Base-by-base conservation (phyloP, 139 green algal species). In the Deuterostichococcus epilithicus region DNA sequence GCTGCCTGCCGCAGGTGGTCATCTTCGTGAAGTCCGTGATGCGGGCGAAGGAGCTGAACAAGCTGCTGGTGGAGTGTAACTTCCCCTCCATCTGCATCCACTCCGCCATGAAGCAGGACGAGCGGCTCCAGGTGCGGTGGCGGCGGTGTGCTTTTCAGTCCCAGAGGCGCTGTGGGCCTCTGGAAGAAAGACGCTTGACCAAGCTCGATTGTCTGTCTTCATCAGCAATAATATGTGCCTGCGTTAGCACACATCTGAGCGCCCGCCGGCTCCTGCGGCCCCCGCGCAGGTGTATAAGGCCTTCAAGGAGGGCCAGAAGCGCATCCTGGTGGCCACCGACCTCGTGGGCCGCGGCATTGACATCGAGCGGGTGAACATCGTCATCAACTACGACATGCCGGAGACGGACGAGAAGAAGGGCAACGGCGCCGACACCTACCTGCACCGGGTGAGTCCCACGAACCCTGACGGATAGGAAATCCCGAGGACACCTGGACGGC, bases 341-440 rank as follows among this genome's bases (percentile, higher is more conserved):
- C 87, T 99, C 73, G 90, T 98, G n/a, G 92, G 92, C 15, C 94
- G 96, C 70, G 96, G 96, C 60, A 98, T 99, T 84, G 96, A 99
- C 82, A 96, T 99, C 79, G 96, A 99, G 92, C 89, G 95, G 44
- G 96, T 99, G 70, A 99, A 99, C 86, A 98, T 99, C 73, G 96
- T 99, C 28, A 98, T 99, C 90, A 99, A 99, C 88, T 99, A 99
- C 79, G 96, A 99, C 88, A 99, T 99, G 96, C 96, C 96, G 5
- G 92, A 98, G 82, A 96, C 91, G 0, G 90, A 95, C 74, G 88
- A 95, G 76, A 85, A 86, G 73, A 86, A 96, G 60, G 91, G 91
- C 76, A 96, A 97, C 66, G 94, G 94, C 68, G 95, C 96, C 45
- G 96, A 99, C 91, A 98, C 95, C 0, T 99, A 99, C 88, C 89